Base-by-base conservation (phyloP, 202 grass and related monocot genomes). In the Bolboschoenoplectus hybrid region DNA sequence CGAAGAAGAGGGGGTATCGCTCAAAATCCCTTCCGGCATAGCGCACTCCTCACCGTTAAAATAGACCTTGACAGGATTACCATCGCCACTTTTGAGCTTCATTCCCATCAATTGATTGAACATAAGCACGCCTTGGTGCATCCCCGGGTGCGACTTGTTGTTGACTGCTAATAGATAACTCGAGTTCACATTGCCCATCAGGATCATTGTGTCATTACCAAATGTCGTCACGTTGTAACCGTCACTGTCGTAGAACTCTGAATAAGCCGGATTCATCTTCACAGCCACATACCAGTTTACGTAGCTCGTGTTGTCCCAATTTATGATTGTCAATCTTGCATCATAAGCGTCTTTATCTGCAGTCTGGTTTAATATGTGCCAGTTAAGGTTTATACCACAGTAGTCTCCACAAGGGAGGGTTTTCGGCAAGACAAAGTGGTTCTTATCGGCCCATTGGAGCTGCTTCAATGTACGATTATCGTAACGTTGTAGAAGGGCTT, bases 361-460 rank as follows among this genome's bases (percentile, higher is more conserved):
- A 2, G 91, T 90, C 49, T 87, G 79, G n/a, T 83, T 83, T 40
- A 70, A 12, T 9, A 94, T 41, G 89, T 97, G 94, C 94, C 92
- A 97, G 66, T 97, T 97, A 83, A 97, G 73, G 88, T 88, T 94
- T 40, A 97, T 67, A 34, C 94, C 94, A 81, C 94, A 97, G 20
- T 67, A 65, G 82, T 97, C 92, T 34, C 81, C 89, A 80, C 94
- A 97, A 17, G 94, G 94, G 73, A 86, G 45, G 6, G 92, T 89
- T 41, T 83, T 67, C 10, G 92, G 91, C 47, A 84, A 68, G 8
- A 49, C 43, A 4, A 86, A 77, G 43, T 74, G 56, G 36, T 94
- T 90, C 60, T 90, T 74, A 49, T 89, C 61, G 3, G 88, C 85
- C 92, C 92, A 94, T 17, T 35, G 43, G 4, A 91, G 26, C 26